phyloP scores from a whole-genome alignment of 2,329 filamentous ascomycete genomes.

The Fusarium acutatum region DNA sequence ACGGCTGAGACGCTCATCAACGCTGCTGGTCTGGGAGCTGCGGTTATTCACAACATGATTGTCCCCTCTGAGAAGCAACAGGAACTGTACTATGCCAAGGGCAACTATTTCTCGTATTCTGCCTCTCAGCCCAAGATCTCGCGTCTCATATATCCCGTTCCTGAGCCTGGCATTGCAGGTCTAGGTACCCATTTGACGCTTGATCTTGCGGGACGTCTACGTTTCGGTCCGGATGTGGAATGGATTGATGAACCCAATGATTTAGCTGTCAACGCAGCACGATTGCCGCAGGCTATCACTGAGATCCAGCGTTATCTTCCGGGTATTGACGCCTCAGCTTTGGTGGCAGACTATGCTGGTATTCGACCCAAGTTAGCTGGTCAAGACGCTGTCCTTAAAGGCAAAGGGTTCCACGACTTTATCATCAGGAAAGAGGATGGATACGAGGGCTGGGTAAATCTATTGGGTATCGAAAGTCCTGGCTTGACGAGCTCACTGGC shows the following conservation, averaged over 20 bases:
- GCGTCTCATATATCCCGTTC: conserved; percentile 88
- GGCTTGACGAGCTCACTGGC: conserved; percentile 88
- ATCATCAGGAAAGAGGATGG: conserved; percentile 80
- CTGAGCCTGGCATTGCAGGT: conserved; percentile 81
- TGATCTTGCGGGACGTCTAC: conserved; percentile 82
- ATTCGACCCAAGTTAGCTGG: conserved; percentile 84
- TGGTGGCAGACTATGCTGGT: conserved; percentile 87
- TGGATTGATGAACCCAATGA: conserved; percentile 81
- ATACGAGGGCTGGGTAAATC: conserved; percentile 83
- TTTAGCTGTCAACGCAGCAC: conserved; percentile 70
- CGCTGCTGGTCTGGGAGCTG: conserved; percentile 82
- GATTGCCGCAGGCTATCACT: conserved; percentile 71
- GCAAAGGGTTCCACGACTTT: conserved; percentile 83
- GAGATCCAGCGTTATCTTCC: conserved; percentile 86
- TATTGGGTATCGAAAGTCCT: conserved; percentile 92
- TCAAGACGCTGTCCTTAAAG: conserved; percentile 67
- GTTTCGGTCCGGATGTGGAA: conserved; percentile 95
- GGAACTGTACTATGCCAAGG: conserved; percentile 85
- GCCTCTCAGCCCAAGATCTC: conserved; percentile 68
- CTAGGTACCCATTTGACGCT: conserved; percentile 94
- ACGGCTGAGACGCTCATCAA: conserved; percentile 84
- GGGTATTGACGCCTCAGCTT: conserved; percentile 68
- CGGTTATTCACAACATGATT: conserved; percentile 83
- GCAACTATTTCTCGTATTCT: conserved; percentile 90
- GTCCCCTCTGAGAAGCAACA: conserved; percentile 65